Evolutionary conservation across 306 rosid genomes (phyloP).

Genomic region (Prunus mume): DNA sequence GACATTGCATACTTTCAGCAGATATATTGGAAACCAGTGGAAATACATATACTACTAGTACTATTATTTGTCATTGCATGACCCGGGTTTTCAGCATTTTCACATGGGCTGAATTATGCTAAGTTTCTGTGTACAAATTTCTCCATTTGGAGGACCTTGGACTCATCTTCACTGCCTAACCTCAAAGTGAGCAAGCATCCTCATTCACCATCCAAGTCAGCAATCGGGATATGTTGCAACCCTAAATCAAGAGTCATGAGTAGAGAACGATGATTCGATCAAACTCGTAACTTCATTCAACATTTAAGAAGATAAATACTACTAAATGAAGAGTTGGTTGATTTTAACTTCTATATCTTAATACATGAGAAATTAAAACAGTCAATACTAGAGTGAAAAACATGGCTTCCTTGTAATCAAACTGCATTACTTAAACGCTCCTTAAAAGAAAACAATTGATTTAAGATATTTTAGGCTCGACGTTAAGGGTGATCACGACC

Average conservation of each 20-base stretch:
- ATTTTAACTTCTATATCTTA: no score
- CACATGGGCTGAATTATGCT: not conserved
- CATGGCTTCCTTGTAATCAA: no score
- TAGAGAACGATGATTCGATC: no score
- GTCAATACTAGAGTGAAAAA: not conserved
- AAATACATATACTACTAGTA: not conserved
- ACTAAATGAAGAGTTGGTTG: no score
- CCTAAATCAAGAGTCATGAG: no score
- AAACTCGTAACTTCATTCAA: no score
- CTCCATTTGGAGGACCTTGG: not conserved
- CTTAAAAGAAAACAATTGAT: no score
- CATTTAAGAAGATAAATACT: no score
- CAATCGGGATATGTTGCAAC: no score
- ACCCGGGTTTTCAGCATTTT: not conserved
- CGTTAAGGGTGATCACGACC: not conserved
- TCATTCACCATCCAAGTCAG: no score
- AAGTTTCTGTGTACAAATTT: not conserved
- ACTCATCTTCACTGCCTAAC: constrained; percentile 8
- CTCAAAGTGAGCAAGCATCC: not conserved
- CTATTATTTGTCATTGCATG: not conserved
- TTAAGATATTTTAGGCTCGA: not conserved
- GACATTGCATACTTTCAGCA: not conserved
- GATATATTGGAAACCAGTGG: not conserved
- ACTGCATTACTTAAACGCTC: no score
- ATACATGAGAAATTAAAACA: not conserved